Evolutionary conservation across 2,329 filamentous ascomycete genomes (phyloP).

Genomic region (Colletotrichum cordylinicola): DNA sequence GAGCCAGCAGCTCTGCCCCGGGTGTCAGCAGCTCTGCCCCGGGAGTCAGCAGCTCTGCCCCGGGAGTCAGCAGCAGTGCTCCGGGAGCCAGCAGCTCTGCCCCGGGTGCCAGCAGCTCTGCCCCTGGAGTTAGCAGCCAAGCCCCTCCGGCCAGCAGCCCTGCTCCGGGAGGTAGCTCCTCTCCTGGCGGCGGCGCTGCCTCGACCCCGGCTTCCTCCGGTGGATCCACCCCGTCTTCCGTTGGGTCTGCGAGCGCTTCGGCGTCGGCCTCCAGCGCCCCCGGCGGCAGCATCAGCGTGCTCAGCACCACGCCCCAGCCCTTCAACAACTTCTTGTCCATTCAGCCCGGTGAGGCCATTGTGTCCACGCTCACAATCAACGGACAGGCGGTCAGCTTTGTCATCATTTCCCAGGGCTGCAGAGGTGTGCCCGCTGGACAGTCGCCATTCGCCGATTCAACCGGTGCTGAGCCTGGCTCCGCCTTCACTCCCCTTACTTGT

Average conservation of each 20-base stretch:
- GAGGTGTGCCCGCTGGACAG: constrained; percentile 1
- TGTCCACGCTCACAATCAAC: neutral
- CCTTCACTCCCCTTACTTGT: neutral
- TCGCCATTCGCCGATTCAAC: neutral
- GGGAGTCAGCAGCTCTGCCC: too few relatives aligned
- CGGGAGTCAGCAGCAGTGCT: neutral
- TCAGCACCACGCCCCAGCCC: neutral
- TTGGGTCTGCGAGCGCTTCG: neutral
- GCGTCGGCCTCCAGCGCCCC: neutral
- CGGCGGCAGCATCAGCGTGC: neutral
- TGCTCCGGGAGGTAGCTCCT: neutral
- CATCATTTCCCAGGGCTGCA: neutral
- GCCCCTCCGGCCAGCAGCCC: neutral
- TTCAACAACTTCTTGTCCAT: neutral
- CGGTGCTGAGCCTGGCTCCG: neutral
- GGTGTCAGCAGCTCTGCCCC: neutral
- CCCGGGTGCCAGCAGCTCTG: neutral
- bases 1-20: neutral
- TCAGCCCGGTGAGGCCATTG: neutral
- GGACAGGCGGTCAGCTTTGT: neutral
- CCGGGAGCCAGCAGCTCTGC: neutral
- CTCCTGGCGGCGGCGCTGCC: neutral
- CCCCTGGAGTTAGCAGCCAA: too few relatives aligned
- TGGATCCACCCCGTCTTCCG: neutral
- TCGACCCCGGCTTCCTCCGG: neutral